Base-by-base conservation (phyloP, 176 grass and related monocot genomes). In the Aechmea fasciata region DNA sequence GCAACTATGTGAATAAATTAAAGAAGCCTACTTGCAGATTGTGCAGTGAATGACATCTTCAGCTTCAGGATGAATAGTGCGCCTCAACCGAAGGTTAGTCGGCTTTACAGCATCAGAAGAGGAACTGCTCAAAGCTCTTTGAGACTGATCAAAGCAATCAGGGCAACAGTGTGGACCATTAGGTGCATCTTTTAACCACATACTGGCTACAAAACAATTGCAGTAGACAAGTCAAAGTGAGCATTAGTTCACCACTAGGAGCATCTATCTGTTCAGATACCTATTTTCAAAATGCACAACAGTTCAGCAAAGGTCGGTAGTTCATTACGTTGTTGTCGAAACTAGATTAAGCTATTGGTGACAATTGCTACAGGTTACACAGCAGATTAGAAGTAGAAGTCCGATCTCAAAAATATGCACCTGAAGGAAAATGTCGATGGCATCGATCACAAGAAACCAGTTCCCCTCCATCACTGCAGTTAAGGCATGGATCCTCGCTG, bases 1-100 rank as follows among this genome's bases (percentile, higher is more conserved):
- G 29, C 66, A 75, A 48, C 69, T 52, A 74, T 51, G 52, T 26
- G 71, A 68, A 11, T 53, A 26, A 33, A 15, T 48, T 49, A 41
- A 41, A 41, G 33, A 81, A 69, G 67, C 76, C 78, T 84, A 95
- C 90, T 82, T 65, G 80, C 90, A 95, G 8, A 84, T 73, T 68
- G 71, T 66, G 52, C 90, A 95, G 51, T 47, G 78, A 71, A 79
- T 80, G 71, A 50, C 28, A 70, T 85, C 62, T 19, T 69, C 68
- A 53, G 71, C 59, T 75, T 70, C 79, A 77, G 79, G 74, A 68
- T 89, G 79, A 66, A 95, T 57, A 66, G 49, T 68, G 0, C 87
- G 77, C 72, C 77, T 90, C 50, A 90, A 74, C 9, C 81, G 81
- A 88, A 78, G 62, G 49, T 74, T 68, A 18, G 63, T 63, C 74